These are phyloP conservation scores for Hyphopichia burtonii DNA, from an alignment of 1,139 yeast species.

Conservation along the genomic window DNA sequence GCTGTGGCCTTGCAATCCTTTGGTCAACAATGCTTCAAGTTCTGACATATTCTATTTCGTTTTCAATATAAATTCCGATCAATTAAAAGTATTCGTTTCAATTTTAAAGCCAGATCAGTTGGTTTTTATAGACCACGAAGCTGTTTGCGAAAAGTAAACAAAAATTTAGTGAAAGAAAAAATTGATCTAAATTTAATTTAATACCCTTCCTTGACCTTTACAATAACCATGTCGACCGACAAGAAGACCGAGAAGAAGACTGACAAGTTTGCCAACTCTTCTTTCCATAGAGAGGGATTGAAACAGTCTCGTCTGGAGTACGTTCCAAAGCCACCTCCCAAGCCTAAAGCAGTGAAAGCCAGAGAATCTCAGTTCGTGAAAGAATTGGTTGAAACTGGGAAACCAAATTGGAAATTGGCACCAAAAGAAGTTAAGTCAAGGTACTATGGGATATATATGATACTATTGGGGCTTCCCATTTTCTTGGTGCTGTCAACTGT, in stretches of 20 bases:
- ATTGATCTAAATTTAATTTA: neutral
- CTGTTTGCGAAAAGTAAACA: neutral
- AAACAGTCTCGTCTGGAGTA: constrained; percentile 7
- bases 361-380: constrained; percentile 32
- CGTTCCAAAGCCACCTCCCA: constrained; percentile 11
- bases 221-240: neutral
- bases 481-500: constrained; percentile 36
- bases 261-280: constrained; percentile 21
- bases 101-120: neutral
- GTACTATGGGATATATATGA: constrained; percentile 40
- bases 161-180: neutral
- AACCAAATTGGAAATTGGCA: constrained; percentile 48
- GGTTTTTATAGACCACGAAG: neutral
- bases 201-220: no score
- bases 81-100: neutral
- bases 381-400: constrained; percentile 39
- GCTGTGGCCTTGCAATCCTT: constrained; percentile 25
- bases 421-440: constrained; percentile 39
- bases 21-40: constrained; percentile 3
- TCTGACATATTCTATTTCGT: neutral
- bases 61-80: neutral
- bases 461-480: constrained; percentile 41
- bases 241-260: constrained; percentile 4
- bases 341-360: constrained; percentile 14
- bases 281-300: constrained; percentile 33